Percentiles rank a stretch among this genome's conserved stretches.
Evolutionary conservation across 148 eudicot species (phyloP).

Genomic region (Mesembryanthemum crystallinum): DNA sequence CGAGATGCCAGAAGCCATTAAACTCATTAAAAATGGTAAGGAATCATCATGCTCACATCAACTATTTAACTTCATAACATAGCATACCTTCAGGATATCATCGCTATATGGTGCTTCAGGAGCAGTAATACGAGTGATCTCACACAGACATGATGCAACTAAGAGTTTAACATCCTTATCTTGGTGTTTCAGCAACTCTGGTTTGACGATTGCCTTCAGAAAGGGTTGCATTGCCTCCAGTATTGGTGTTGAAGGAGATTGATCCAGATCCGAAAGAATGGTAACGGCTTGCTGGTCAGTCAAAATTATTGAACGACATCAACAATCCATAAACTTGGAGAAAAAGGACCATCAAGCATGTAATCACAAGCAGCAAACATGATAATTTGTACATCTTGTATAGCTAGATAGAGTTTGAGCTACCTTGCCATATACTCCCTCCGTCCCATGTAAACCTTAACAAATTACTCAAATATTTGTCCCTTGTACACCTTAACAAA

Average conservation of each 20-base stretch:
- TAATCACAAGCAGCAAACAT: not conserved
- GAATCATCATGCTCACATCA: conserved; percentile 1
- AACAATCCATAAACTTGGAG: conserved; percentile 2
- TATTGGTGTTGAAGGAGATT: conserved; percentile 59
- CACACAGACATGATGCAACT: conserved; percentile 90
- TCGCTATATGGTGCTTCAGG: conserved; percentile 96
- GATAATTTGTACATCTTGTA: not conserved
- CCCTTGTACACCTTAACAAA: no score
- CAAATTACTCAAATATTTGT: no score
- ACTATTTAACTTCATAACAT: not conserved
- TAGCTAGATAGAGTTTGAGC: not conserved
- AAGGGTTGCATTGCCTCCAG: conserved; percentile 85
- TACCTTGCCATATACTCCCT: no score
- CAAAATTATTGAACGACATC: conserved; percentile 11
- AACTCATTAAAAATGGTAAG: not conserved
- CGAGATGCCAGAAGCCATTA: conserved; percentile 5
- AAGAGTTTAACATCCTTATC: conserved; percentile 81
- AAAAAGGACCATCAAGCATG: conserved; percentile 3
- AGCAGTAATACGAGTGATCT: conserved; percentile 95
- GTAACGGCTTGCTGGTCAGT: conserved; percentile 66
- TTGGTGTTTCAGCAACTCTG: conserved; percentile 82
- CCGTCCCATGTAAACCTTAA: no score
- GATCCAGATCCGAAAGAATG: conserved; percentile 79
- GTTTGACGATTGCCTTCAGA: conserved; percentile 69
- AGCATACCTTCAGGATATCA: conserved; percentile 70